These are phyloP conservation scores for Rugosomyces carneus DNA, from an alignment of 1,284 basidiomycete genomes.

Conservation along the genomic window DNA sequence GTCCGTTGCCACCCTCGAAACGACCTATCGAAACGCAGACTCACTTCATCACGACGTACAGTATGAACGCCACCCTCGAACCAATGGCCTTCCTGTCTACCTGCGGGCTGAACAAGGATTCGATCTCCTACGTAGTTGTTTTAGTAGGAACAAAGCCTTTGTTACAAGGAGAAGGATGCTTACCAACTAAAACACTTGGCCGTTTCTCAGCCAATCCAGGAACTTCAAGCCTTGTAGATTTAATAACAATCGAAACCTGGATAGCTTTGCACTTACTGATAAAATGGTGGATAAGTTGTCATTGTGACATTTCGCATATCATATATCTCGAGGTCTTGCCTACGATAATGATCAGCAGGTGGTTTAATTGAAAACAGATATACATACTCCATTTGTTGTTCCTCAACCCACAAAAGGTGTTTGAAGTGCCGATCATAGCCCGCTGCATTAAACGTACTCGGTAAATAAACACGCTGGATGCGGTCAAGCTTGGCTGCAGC, in stretches of 20 bases:
- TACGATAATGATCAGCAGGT: slow-evolving; percentile 18
- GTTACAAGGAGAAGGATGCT: slow-evolving; percentile 16
- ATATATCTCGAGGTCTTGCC: slow-evolving; percentile 50
- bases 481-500: slow-evolving; percentile 19
- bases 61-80: slow-evolving; percentile 54
- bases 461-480: slow-evolving; percentile 32
- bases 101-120: slow-evolving; percentile 43
- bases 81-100: slow-evolving; percentile 35
- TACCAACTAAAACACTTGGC: slow-evolving; percentile 56
- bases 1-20: slow-evolving; percentile 32
- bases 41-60: slow-evolving; percentile 44
- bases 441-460: slow-evolving; percentile 28
- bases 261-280: slow-evolving; percentile 34
- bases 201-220: slow-evolving; percentile 62
- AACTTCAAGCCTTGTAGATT: slow-evolving; percentile 39
- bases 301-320: slow-evolving; percentile 43
- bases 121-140: slow-evolving; percentile 36
- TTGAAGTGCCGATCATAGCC: slow-evolving; percentile 47
- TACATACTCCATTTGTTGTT: slow-evolving; percentile 50
- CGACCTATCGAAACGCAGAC: slow-evolving; percentile 41
- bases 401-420: slow-evolving; percentile 52
- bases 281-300: slow-evolving; percentile 26
- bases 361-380: background rate
- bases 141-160: background rate
- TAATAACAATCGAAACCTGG: background rate